Percentiles rank a stretch among this genome's conserved stretches.
Conservation (phyloP, 176 grass and related monocot genomes). For the Areca catechu region DNA sequence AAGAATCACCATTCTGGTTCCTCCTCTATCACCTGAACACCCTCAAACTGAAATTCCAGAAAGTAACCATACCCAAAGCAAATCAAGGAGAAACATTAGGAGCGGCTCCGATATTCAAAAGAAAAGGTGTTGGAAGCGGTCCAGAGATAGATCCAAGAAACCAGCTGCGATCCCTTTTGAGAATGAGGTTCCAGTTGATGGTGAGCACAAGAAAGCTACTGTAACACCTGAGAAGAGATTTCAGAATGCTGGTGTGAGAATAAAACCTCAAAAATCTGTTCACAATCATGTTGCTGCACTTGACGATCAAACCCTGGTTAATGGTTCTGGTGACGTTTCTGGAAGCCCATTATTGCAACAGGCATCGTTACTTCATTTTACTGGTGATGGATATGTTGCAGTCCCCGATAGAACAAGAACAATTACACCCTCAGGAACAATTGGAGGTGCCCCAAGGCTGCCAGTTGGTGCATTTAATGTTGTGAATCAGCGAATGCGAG, state of each 20-base stretch:
- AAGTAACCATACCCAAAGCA: not conserved
- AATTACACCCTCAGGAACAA: not conserved
- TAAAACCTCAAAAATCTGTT: not conserved
- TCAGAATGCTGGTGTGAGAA: not conserved
- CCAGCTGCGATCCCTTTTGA: not conserved
- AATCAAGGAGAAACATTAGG: not conserved
- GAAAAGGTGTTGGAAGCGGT: constrained; percentile 1
- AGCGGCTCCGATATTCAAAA: not conserved
- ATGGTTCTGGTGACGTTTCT: not conserved
- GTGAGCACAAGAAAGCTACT: not conserved
- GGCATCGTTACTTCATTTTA: not conserved
- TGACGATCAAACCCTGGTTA: not conserved
- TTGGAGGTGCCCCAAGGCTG: not conserved
- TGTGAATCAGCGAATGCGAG: constrained; percentile 10
- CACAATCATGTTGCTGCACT: not conserved
- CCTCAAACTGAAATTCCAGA: not conserved
- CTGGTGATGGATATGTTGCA: not conserved
- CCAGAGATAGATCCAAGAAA: not conserved
- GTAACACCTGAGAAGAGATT: not conserved
- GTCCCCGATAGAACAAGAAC: not conserved
- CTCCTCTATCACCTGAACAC: constrained; percentile 14
- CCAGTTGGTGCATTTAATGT: constrained; percentile 11
- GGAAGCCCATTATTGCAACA: not conserved
- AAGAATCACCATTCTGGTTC: constrained; percentile 31
- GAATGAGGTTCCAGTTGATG: not conserved